Evolutionary conservation across 192 early-diverging fungal species (phyloP), one percentile per base, ranked within the genome.

Genomic region (Diversispora eburnea): DNA sequence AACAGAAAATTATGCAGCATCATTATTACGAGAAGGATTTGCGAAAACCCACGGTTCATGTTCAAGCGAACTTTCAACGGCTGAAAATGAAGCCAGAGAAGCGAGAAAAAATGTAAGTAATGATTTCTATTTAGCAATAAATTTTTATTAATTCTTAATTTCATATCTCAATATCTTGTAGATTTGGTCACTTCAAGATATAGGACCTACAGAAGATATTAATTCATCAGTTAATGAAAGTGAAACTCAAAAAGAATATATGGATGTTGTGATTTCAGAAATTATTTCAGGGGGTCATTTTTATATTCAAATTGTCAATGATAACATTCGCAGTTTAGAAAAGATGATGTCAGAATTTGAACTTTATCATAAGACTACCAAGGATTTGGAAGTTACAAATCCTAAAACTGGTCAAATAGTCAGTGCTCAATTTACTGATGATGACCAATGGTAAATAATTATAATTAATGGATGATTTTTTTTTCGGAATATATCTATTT

Each of bases 401-500:
- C 94, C 94, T 19, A 89, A 88, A 67, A 76, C 75, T 8, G 87
- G 88, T 49, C 92, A 96, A 64, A 76, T 89, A 46, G 84, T 91
- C 48, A 83, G 88, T 74, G 96, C 92, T 20, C 88, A 93, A 79
- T 98, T 96, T 85, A 89, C 93, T 0, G 89, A 84, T 74, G 96
- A 96, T 74, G 85, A 93, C 66, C 82, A 88, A 75, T 96, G 95
- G 92, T 95, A 96, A 76, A 7, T 62, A n/a, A 20, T 47, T 19
- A 65, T 20, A 47, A 20, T 47, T 20, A 15, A 43, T 51, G 13
- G 9, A 12, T 2, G 8, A 12, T 61, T 6, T 41, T 61, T 42
- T 61, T 41, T 61, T 61, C 15, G 22, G 8, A 41, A 13, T 41
- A 12, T 5, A 5, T 41, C 12, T 41, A 5, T 42, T 41, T 57